Conservation (phyloP, 2,329 filamentous ascomycete species). For the Xylaria sp. region DNA sequence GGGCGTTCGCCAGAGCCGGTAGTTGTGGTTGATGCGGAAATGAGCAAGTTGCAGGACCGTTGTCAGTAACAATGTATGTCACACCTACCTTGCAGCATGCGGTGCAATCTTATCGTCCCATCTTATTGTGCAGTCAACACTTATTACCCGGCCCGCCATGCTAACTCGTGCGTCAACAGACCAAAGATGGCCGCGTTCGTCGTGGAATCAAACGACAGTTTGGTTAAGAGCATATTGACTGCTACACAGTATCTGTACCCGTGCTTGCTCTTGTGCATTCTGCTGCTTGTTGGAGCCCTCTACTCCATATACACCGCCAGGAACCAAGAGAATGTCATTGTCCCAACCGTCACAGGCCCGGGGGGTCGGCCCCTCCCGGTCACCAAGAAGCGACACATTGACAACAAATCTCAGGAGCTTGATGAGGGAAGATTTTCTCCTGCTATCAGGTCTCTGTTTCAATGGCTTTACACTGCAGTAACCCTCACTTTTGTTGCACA, state of each 20-base stretch:
- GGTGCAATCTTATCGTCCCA: conserved; percentile 45
- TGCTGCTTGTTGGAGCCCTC: conserved; percentile 61
- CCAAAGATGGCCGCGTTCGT: conserved; percentile 48
- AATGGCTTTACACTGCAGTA: conserved; percentile 76
- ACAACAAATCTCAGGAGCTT: conserved; percentile 56
- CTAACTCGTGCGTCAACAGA: conserved; percentile 43
- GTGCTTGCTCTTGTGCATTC: conserved; percentile 61
- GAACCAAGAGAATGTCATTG: conserved; percentile 58
- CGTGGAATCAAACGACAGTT: conserved; percentile 44
- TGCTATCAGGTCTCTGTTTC: conserved; percentile 67
- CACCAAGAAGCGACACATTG: conserved; percentile 64
- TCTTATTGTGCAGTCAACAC: conserved; percentile 35
- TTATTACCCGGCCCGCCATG: conserved; percentile 27
- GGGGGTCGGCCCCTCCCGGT: conserved; percentile 87
- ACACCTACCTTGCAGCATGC: conserved; percentile 48
- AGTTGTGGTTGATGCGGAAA: conserved; percentile 39
- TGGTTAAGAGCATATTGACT: conserved; percentile 57
- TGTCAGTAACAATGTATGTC: conserved; percentile 47
- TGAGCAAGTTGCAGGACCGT: conserved; percentile 45
- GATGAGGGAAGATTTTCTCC: conserved; percentile 51
- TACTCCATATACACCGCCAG: conserved; percentile 64
- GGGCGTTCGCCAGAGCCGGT: conserved; percentile 14
- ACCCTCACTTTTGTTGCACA: conserved; percentile 81
- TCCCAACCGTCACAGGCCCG: conserved; percentile 72
- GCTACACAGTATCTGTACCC: conserved; percentile 63